Percentiles rank a stretch among this genome's conserved stretches.
Conservation (phyloP, 2,329 filamentous ascomycete species). For the Fusarium scirpi region DNA sequence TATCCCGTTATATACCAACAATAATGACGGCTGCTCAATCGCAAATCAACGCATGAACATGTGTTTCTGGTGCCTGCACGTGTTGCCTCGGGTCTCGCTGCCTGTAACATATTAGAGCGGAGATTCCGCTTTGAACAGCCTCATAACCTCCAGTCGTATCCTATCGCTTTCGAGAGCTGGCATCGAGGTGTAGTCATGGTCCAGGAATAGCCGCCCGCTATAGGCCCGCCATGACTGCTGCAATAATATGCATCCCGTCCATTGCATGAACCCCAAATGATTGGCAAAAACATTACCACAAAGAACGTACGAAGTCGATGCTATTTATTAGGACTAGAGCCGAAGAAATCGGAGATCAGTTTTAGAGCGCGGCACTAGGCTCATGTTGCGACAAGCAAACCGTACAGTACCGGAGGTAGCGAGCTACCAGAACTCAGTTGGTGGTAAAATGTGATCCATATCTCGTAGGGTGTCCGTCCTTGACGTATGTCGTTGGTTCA, state of each 20-base stretch:
- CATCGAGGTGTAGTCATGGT: neutral
- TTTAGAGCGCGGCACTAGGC: neutral
- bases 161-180: neutral
- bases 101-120: neutral
- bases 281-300: constrained; percentile 1
- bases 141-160: neutral
- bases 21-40: neutral
- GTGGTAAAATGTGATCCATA: neutral
- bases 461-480: neutral
- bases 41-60: neutral
- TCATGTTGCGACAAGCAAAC: neutral
- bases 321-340: neutral
- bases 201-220: neutral
- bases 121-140: neutral
- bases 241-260: constrained; percentile 4
- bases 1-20: neutral
- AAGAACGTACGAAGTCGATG: neutral
- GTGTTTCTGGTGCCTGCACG: neutral
- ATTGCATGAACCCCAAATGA: constrained; percentile 11
- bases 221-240: neutral
- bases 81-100: neutral
- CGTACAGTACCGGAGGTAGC: neutral
- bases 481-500: neutral
- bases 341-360: constrained; percentile 1
- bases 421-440: neutral